These are phyloP conservation scores for Misopates orontium DNA, from an alignment of 257 asterid species.

Conservation along the genomic window DNA sequence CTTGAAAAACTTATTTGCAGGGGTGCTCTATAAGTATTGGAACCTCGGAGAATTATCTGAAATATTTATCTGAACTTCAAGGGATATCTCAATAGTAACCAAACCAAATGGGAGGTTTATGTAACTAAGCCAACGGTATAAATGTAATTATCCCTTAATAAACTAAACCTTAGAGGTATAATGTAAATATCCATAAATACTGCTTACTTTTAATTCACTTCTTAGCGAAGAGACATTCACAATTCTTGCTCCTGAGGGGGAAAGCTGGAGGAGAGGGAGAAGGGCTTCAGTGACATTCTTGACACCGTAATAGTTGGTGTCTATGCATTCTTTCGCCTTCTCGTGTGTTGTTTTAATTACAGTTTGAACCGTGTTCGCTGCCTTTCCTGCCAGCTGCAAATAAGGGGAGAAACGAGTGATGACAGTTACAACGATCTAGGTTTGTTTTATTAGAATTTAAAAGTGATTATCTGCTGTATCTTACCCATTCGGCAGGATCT, in stretches of 20 bases:
- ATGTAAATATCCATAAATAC: not conserved
- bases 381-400: conserved; percentile 74
- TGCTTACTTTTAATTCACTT: conserved; percentile 64
- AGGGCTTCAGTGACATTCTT: conserved; percentile 75
- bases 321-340: conserved; percentile 57
- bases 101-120: too few relatives aligned
- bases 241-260: conserved; percentile 64
- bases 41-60: too few relatives aligned
- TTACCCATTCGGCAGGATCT: conserved; percentile 66
- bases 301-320: conserved; percentile 70
- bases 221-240: conserved; percentile 71
- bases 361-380: conserved; percentile 46
- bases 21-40: too few relatives aligned
- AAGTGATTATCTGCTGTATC: conserved; percentile 6
- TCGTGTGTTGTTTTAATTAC: conserved; percentile 58
- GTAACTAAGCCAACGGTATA: too few relatives aligned
- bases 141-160: too few relatives aligned
- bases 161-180: too few relatives aligned
- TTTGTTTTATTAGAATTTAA: not conserved
- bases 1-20: too few relatives aligned
- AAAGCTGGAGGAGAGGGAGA: conserved; percentile 60
- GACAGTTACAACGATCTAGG: not conserved
- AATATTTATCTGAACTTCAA: too few relatives aligned
- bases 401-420: not conserved
- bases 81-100: too few relatives aligned